These are phyloP conservation scores for Fraxinus platypoda DNA, from an alignment of 305 asterid genomes.

Conservation along the genomic window DNA sequence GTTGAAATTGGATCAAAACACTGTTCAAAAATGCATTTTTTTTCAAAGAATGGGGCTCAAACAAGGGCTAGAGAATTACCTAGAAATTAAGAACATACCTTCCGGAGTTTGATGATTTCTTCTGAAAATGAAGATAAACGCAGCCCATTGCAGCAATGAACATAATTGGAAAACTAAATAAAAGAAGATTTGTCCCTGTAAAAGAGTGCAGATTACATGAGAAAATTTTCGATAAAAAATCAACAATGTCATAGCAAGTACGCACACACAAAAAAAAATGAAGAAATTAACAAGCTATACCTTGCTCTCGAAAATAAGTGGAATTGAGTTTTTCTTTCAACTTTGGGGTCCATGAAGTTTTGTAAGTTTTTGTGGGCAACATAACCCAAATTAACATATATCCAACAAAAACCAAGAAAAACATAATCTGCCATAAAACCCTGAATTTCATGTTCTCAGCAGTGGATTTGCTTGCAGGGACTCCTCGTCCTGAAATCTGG, in stretches of 20 bases:
- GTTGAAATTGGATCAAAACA: no score
- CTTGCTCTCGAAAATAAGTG: constrained; percentile 69
- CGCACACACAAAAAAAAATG: not conserved
- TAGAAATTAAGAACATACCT: constrained; percentile 26
- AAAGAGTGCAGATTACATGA: not conserved
- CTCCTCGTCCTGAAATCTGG: not conserved
- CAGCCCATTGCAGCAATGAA: constrained; percentile 56
- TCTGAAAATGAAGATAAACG: constrained; percentile 50
- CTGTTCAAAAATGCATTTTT: no score
- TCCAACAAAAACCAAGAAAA: constrained; percentile 45
- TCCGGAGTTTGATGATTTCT: constrained; percentile 30
- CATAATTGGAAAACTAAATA: constrained; percentile 61
- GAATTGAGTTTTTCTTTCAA: constrained; percentile 37
- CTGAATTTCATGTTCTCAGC: constrained; percentile 14
- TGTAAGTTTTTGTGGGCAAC: constrained; percentile 54
- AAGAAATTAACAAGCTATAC: constrained; percentile 20
- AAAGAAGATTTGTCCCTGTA: constrained; percentile 61
- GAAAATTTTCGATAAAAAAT: not conserved
- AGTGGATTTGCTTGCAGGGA: not conserved
- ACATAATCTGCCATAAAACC: constrained; percentile 39
- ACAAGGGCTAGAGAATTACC: not conserved
- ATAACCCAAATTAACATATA: constrained; percentile 50
- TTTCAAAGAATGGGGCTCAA: no score
- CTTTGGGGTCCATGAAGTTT: constrained; percentile 45
- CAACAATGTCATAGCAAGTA: not conserved